Evolutionary conservation across 345 rosid species (phyloP), one percentile per base, ranked within the genome.

Genomic region (Mallotus nudiflorus): DNA sequence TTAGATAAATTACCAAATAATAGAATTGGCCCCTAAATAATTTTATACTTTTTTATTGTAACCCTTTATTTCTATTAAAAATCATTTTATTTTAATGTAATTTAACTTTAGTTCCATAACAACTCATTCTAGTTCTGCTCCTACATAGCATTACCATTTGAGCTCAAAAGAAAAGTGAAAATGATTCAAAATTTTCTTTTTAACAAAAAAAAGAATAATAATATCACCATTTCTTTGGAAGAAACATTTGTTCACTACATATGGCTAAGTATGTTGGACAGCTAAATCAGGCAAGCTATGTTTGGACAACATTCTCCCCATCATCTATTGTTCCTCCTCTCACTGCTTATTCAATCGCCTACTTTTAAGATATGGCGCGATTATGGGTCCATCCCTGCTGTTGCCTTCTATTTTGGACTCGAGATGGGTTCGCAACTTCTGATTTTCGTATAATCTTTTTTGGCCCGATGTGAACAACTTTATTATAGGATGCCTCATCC

Each of bases 361-460:
- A n/a, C n/a, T n/a, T n/a, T n/a, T n/a, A n/a, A 29, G 19, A 4
- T 10, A 19, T 3, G 44, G 40, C 24, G 14, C n/a, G 65, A 25
- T 18, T 14, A 59, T 48, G 71, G 76, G 28, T 52, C 62, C 50
- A 20, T 2, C 0, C 11, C 1, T 19, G 39, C 20, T n/a, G 13
- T 69, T 46, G 3, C 75, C 62, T 15, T 75, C 54, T 11, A 44
- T 39, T n/a, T 28, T 28, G 2, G 62, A 39, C 52, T n/a, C 4
- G 0, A 20, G 1, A 50, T 29, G 13, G 19, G 46, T 12, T 42
- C n/a, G 67, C 20, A 5, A 25, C 18, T 27, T 65, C 33, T 40
- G 60, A 56, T 65, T 18, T 37, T 33, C n/a, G 6, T 33, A 33
- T 33, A 2, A 33, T 33, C 6, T 2, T 33, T 2, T 37, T 40